phyloP scores from a whole-genome alignment of 208 protist genomes.

The Acanthamoeba culbertsoni region DNA sequence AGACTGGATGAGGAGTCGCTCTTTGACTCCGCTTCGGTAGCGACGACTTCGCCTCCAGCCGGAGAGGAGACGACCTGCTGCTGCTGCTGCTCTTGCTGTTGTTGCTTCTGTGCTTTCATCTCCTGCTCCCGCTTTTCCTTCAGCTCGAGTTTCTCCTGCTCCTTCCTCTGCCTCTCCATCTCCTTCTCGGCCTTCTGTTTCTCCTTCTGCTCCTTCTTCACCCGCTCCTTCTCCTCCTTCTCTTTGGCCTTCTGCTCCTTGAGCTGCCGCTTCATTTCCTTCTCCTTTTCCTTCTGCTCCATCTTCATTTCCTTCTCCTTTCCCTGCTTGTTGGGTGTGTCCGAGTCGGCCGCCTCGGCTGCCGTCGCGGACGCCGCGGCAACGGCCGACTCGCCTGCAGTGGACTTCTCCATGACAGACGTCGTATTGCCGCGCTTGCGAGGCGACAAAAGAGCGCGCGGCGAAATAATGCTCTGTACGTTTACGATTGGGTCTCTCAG shows the following conservation, averaged over 20 bases:
- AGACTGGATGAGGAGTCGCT: too few relatives aligned
- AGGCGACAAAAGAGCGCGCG: background rate
- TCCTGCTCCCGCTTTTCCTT: background rate
- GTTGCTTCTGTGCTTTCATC: background rate
- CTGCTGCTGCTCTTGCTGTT: background rate
- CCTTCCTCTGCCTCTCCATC: background rate
- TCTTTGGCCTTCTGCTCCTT: background rate
- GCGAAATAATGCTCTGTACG: background rate
- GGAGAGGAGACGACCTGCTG: background rate
- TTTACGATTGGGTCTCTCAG: background rate
- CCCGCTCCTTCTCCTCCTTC: background rate
- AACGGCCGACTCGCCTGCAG: background rate
- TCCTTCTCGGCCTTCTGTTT: background rate
- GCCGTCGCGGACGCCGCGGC: background rate
- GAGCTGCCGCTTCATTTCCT: background rate
- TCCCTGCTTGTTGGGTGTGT: background rate
- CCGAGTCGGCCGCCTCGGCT: background rate
- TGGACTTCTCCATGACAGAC: background rate
- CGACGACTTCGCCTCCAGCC: background rate
- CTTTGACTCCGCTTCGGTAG: background rate
- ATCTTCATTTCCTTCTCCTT: background rate
- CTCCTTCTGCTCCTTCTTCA: background rate
- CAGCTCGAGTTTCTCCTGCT: background rate
- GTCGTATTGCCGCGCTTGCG: background rate
- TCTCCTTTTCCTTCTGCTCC: background rate